Evolutionary conservation across 78 protist species (phyloP).

Genomic region (Salpingoeca rosetta): DNA sequence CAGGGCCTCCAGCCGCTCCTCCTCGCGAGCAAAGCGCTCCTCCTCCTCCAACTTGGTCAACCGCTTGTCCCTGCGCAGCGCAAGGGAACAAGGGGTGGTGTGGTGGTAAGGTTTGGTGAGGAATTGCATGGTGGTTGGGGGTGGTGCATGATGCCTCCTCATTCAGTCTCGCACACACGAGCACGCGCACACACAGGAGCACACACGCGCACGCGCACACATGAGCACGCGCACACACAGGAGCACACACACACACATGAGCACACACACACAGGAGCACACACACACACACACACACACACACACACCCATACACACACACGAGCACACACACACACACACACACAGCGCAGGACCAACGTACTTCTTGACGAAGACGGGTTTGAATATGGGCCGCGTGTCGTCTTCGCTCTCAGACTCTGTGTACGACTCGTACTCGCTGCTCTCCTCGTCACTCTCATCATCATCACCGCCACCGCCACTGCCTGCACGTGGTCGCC

Average conservation of each 20-base stretch:
- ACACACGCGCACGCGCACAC: too few relatives aligned
- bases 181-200: too few relatives aligned
- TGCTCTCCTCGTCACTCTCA: background rate
- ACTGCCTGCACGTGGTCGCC: background rate
- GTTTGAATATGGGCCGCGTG: background rate
- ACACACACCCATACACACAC: too few relatives aligned
- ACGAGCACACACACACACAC: background rate
- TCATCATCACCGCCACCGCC: background rate
- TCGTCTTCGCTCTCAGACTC: background rate
- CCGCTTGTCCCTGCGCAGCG: background rate
- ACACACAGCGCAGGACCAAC: background rate
- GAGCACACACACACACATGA: too few relatives aligned
- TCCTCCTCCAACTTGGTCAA: background rate
- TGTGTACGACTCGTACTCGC: background rate
- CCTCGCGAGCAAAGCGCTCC: background rate
- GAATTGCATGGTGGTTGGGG: too few relatives aligned
- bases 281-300: too few relatives aligned
- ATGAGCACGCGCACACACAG: too few relatives aligned
- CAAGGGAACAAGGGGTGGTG: background rate
- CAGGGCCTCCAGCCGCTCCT: background rate
- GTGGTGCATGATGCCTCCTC: too few relatives aligned
- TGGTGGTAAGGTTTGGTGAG: too few relatives aligned
- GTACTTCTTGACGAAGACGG: background rate
- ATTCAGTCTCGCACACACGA: too few relatives aligned
- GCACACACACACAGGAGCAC: too few relatives aligned